Percentiles rank a stretch among this genome's conserved stretches.
These are phyloP conservation scores for Pseudonitzschia multiseries DNA, from an alignment of 108 stramenopile genomes.

Conservation along the genomic window DNA sequence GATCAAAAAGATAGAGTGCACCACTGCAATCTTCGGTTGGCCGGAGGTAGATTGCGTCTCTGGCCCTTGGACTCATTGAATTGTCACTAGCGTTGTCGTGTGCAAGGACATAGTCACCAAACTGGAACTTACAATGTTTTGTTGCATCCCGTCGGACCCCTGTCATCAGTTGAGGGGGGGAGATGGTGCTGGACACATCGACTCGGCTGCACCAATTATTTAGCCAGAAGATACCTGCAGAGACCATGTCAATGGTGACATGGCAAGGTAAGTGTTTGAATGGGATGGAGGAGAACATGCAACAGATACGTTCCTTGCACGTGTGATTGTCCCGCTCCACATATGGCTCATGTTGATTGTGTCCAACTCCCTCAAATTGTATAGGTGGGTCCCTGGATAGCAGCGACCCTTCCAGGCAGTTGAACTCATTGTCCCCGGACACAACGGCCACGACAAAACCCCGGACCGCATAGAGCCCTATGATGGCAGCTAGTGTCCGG, in stretches of 20 bases:
- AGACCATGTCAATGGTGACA: not conserved
- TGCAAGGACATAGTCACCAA: not conserved
- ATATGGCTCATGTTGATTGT: not conserved
- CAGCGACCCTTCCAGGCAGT: not conserved
- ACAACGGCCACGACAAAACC: not conserved
- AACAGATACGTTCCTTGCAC: not conserved
- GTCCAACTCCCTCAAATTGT: not conserved
- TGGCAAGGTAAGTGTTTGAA: not conserved
- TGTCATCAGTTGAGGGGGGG: not conserved
- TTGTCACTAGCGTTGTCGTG: not conserved
- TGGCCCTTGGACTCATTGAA: not conserved
- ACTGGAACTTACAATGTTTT: not conserved
- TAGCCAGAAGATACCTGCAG: not conserved
- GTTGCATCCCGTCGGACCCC: not conserved
- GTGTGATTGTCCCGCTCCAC: not conserved
- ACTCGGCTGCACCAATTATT: not conserved
- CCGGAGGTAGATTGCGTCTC: not conserved
- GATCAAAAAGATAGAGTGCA: not conserved
- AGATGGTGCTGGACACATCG: not conserved
- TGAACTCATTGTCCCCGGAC: not conserved
- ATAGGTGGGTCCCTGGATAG: not conserved
- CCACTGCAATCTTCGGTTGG: not conserved
- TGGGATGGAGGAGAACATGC: not conserved
- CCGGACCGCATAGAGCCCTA: not conserved
- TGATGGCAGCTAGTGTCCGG: not conserved